Base-by-base conservation (phyloP, 176 grass and related monocot genomes). In the Carex parvula region DNA sequence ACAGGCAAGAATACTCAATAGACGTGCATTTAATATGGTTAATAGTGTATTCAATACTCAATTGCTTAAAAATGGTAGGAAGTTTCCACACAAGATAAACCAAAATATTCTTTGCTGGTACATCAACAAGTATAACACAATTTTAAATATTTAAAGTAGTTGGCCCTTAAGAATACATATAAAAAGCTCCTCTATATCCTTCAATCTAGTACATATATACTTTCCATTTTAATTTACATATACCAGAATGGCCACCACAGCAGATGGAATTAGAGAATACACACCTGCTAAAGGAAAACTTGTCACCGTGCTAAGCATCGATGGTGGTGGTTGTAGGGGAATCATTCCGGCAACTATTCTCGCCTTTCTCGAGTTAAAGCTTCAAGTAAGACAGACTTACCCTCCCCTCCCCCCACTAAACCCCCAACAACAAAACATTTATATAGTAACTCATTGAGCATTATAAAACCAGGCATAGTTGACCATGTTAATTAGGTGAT, bases 321-420 rank as follows among this genome's bases (percentile, higher is more conserved):
- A 95, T 6, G 93, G 93, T 3, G 93, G 93, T 3, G 91, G 93
- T 14, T 5, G 91, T 29, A 86, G 93, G 35, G 93, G 93, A 13
- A 92, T 95, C 85, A 95, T 95, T 35, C 89, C 93, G 0, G 93
- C 86, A 54, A 87, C 80, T 53, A 84, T 92, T 79, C 79, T 92
- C 0, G 79, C 74, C 1, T 95, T 88, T 79, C 93, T 95, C 2
- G 91, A 92, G 69, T 58, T 61, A 70, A 81, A 95, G 78, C 83
- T 95, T 20, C 91, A 92, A 84, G 93, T 92, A 83, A 82, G 87
- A 55, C 72, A 35, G 9, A 73, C 17, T 67, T 85, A 0, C 18
- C 4, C 1, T n/a, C 18, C 21, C 17, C n/a, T 1, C 55, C 1
- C 59, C 18, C 1, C 6, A 7, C n/a, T 20, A n/a, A 7, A 22